A percentile compares a stretch with the other conserved stretches of the same genome.
Conservation (phyloP, 345 rosid species). For the Dipteronia sinensis region DNA sequence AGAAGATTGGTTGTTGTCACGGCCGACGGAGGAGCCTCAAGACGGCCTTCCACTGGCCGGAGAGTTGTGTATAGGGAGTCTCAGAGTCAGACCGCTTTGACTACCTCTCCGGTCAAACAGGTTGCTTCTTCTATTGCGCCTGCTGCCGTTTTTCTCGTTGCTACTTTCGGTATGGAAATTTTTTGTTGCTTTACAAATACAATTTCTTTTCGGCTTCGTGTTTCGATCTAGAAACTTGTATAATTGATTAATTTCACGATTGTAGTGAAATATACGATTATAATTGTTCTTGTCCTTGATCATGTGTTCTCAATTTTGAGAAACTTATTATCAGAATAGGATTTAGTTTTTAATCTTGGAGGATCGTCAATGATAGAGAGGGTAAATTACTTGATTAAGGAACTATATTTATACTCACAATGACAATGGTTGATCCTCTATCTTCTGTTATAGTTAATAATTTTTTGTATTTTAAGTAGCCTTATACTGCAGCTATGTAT, state of each 20-base stretch:
- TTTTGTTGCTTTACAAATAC: neutral
- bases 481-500: neutral
- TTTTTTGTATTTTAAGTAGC: neutral
- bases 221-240: neutral
- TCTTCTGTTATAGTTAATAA: neutral
- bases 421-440: neutral
- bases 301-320: neutral
- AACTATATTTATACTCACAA: neutral
- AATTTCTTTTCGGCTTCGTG: neutral
- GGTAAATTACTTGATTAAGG: neutral
- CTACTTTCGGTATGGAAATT: conserved; percentile 66
- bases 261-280: neutral
- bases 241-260: neutral
- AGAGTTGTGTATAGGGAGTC: conserved; percentile 63
- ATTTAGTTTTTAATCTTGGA: neutral
- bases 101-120: conserved; percentile 56
- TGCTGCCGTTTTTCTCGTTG: conserved; percentile 55
- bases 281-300: neutral
- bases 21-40: conserved; percentile 50
- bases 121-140: conserved; percentile 60
- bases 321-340: neutral
- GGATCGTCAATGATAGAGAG: neutral
- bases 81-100: conserved; percentile 48
- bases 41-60: conserved; percentile 39
- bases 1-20: conserved; percentile 46